A percentile compares a stretch with the other conserved stretches of the same genome.
Conservation (phyloP, 805 yeast species). For the Teunomyces panamensis region DNA sequence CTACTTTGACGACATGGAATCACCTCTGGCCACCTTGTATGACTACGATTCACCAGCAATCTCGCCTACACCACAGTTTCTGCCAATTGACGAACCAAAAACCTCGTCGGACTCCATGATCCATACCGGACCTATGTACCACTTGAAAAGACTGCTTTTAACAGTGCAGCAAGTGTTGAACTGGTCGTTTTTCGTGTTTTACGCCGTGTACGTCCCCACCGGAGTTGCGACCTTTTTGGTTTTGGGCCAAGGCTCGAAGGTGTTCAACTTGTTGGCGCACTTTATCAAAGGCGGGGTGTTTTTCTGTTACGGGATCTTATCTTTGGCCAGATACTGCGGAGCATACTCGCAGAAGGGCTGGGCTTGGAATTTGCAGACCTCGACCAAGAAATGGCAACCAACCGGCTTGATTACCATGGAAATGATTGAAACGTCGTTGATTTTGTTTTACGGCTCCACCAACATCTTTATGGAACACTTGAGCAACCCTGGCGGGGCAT, state of each 20-base stretch:
- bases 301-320: conserved; percentile 66
- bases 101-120: not conserved
- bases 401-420: conserved; percentile 71
- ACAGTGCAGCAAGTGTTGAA: conserved; percentile 33
- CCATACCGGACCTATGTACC: not conserved
- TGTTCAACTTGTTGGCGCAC: conserved; percentile 88
- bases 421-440: conserved; percentile 72
- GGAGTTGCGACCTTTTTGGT: conserved; percentile 65
- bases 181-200: conserved; percentile 62
- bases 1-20: conserved; percentile 11
- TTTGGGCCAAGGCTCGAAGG: conserved; percentile 62
- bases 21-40: conserved; percentile 11
- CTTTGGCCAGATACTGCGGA: conserved; percentile 88
- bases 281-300: conserved; percentile 95
- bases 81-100: not conserved
- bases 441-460: conserved; percentile 84
- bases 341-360: conserved; percentile 72
- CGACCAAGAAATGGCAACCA: conserved; percentile 11
- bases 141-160: not conserved
- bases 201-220: conserved; percentile 55
- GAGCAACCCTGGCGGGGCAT: conserved; percentile 61
- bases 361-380: conserved; percentile 72
- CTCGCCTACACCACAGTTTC: not conserved
- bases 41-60: not conserved
- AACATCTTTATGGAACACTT: conserved; percentile 90